Evolutionary conservation across 352 stramenopile genomes (phyloP).

Genomic region (Globisporangium cylindrosporum): DNA sequence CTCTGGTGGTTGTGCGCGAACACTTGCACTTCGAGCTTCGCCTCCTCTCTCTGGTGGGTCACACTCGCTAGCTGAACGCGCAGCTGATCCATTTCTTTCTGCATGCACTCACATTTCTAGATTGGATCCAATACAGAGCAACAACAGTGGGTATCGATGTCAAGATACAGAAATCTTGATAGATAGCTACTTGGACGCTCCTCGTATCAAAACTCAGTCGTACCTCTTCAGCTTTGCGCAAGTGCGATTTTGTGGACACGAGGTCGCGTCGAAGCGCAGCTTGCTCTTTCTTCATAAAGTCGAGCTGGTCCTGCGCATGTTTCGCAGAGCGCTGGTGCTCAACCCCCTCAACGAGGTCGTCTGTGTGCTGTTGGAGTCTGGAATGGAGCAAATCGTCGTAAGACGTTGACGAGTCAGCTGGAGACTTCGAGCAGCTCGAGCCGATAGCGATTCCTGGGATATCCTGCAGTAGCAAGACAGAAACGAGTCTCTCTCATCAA

Average conservation of each 20-base stretch:
- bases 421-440: not conserved
- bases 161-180: not conserved
- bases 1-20: constrained; percentile 65
- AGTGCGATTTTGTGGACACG: constrained; percentile 42
- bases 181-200: not conserved
- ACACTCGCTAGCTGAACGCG: constrained; percentile 31
- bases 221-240: constrained; percentile 51
- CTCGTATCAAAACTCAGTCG: not conserved
- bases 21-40: constrained; percentile 50
- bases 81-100: constrained; percentile 31
- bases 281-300: constrained; percentile 69
- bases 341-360: constrained; percentile 28
- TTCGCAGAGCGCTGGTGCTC: constrained; percentile 37
- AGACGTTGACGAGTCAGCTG: not conserved
- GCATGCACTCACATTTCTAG: constrained; percentile 24
- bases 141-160: not conserved
- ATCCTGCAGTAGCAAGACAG: not conserved
- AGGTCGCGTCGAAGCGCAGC: constrained; percentile 37
- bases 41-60: constrained; percentile 48
- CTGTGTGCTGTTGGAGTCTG: constrained; percentile 23
- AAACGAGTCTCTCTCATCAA: not conserved
- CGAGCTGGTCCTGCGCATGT: constrained; percentile 55
- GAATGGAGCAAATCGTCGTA: constrained; percentile 20
- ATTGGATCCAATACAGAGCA: not conserved
- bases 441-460: not conserved